phyloP scores from a whole-genome alignment of 768 basidiomycete genomes.

The Pulveroboletus sp. region DNA sequence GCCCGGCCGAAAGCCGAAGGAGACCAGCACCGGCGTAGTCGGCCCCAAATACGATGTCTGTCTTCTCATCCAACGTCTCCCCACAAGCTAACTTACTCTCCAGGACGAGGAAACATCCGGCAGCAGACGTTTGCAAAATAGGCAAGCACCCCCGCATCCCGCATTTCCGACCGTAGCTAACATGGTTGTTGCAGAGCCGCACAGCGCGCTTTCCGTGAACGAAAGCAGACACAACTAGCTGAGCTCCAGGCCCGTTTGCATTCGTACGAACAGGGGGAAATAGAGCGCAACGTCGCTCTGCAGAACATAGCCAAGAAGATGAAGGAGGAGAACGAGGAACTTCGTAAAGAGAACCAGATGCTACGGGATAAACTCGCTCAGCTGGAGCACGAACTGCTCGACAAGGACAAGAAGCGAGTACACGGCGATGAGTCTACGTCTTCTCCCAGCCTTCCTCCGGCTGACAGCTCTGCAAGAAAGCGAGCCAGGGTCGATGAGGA shows the following conservation, averaged over 20 bases:
- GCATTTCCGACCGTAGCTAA: conserved; percentile 5
- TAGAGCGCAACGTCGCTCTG: conserved; percentile 80
- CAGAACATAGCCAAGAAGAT: conserved; percentile 79
- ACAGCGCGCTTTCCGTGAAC: conserved; percentile 85
- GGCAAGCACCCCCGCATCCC: conserved; percentile 36
- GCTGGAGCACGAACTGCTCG: conserved; percentile 37
- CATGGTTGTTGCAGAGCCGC: conserved; percentile 55
- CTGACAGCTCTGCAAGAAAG: conserved; percentile 35
- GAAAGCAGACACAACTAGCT: conserved; percentile 83
- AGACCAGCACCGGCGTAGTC: conserved; percentile 29
- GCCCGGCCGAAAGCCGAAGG: conserved; percentile 84
- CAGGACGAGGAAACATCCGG: conserved; percentile 52
- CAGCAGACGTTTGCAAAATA: conserved; percentile 68
- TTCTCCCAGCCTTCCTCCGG: conserved; percentile 21
- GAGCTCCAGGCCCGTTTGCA: conserved; percentile 84
- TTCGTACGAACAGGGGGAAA: conserved; percentile 86
- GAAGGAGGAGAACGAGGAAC: conserved; percentile 80
- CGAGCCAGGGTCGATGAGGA: conserved; percentile 32
- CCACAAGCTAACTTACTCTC: conserved; percentile 4
- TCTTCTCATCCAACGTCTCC: conserved; percentile 7
- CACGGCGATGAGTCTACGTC: conserved; percentile 47
- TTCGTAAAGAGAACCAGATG: conserved; percentile 61
- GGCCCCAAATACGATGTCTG: conserved; percentile 43
- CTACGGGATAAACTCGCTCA: conserved; percentile 51
- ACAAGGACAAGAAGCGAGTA: conserved; percentile 53